Evolutionary conservation across 495 filamentous ascomycete species (phyloP).

Genomic region (Hyphodiscus hymeniophilus): DNA sequence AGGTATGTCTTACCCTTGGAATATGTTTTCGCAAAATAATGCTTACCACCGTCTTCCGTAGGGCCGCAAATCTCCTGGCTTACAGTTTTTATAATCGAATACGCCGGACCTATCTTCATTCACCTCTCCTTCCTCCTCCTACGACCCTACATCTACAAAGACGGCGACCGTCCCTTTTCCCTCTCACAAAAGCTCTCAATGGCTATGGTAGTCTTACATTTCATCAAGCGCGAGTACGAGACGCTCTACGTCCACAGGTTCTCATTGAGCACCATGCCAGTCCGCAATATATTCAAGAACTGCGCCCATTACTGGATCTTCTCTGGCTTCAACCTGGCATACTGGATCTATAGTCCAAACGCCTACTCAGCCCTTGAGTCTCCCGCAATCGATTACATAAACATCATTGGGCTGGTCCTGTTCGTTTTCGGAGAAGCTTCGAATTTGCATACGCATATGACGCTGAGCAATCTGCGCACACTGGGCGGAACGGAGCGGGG

Average conservation of each 20-base stretch:
- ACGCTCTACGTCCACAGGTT: constrained; percentile 94
- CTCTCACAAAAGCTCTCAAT: constrained; percentile 43
- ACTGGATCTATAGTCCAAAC: constrained; percentile 73
- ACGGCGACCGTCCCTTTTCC: constrained; percentile 34
- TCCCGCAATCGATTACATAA: constrained; percentile 31
- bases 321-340: constrained; percentile 72
- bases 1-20: constrained; percentile 50
- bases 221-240: constrained; percentile 91
- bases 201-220: constrained; percentile 70
- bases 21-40: neutral
- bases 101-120: constrained; percentile 88
- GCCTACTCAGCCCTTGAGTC: constrained; percentile 41
- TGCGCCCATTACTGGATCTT: constrained; percentile 70
- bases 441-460: constrained; percentile 72
- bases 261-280: constrained; percentile 76
- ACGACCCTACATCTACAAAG: constrained; percentile 65
- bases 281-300: constrained; percentile 72
- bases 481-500: constrained; percentile 77
- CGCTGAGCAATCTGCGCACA: constrained; percentile 64
- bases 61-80: constrained; percentile 90
- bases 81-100: constrained; percentile 91
- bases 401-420: constrained; percentile 56
- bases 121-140: constrained; percentile 65
- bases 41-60: constrained; percentile 28
- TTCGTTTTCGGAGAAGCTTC: constrained; percentile 68